Evolutionary conservation across 1,284 basidiomycete species (phyloP).

Genomic region (Neotropicomus parvogracilis): DNA sequence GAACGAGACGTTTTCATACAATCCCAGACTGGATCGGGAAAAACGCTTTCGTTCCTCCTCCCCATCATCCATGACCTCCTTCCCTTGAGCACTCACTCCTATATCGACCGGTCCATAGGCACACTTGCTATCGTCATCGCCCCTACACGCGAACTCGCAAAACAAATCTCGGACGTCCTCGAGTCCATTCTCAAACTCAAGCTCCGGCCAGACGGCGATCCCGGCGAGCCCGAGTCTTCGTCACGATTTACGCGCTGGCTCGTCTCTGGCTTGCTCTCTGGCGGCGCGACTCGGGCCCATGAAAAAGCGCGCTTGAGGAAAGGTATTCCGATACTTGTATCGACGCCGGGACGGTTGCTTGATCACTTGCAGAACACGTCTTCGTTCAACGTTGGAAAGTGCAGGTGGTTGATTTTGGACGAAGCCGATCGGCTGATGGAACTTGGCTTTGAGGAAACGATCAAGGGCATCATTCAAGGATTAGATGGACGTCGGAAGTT

Average conservation of each 20-base stretch:
- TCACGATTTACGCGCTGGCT: constrained; percentile 85
- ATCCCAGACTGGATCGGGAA: constrained; percentile 97
- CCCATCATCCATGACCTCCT: constrained; percentile 95
- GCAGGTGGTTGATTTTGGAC: constrained; percentile 93
- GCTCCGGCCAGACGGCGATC: constrained; percentile 58
- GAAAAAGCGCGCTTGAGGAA: constrained; percentile 64
- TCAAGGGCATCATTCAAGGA: constrained; percentile 84
- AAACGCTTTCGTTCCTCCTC: constrained; percentile 92
- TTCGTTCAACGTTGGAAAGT: constrained; percentile 89
- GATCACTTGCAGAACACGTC: constrained; percentile 93
- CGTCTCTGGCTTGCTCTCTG: constrained; percentile 86
- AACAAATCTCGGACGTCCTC: constrained; percentile 92
- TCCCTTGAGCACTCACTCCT: constrained; percentile 81
- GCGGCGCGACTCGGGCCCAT: constrained; percentile 73
- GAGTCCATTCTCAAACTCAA: constrained; percentile 83
- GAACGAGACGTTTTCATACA: constrained; percentile 90
- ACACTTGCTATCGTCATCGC: constrained; percentile 94
- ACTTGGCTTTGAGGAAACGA: constrained; percentile 91
- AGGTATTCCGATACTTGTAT: constrained; percentile 82
- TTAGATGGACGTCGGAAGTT: constrained; percentile 77
- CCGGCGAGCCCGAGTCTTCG: constrained; percentile 44
- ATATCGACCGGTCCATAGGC: constrained; percentile 86
- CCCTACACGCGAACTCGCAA: constrained; percentile 92
- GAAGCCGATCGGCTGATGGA: constrained; percentile 98
- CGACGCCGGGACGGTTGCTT: constrained; percentile 93